Evolutionary conservation across 768 basidiomycete species (phyloP).

Genomic region (Heimioporus sp.): DNA sequence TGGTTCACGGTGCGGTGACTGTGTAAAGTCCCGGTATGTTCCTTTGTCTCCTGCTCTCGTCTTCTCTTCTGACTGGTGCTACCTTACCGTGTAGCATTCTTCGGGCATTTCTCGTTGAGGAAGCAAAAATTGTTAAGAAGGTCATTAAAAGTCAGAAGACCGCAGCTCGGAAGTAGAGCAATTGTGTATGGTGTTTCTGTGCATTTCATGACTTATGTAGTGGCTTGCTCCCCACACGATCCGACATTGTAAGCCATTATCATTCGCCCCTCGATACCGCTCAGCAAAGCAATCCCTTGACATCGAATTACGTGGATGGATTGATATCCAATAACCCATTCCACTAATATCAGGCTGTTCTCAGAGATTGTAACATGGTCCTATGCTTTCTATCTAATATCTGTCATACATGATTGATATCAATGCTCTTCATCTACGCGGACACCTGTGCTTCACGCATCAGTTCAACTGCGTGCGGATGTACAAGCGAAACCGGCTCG

Average conservation of each 20-base stretch:
- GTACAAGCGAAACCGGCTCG: constrained; percentile 12
- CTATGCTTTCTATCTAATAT: constrained; percentile 6
- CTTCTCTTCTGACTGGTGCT: neutral
- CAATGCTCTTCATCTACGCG: constrained; percentile 11
- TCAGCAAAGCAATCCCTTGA: too few species aligned
- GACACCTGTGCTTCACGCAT: constrained; percentile 14
- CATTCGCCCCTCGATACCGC: neutral
- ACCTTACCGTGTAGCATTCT: constrained; percentile 65
- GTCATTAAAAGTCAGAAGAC: constrained; percentile 86
- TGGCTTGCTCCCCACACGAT: neutral
- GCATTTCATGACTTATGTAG: constrained; percentile 18
- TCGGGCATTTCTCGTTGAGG: constrained; percentile 97
- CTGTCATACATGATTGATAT: constrained; percentile 21
- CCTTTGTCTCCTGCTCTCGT: neutral
- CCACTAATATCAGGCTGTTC: neutral
- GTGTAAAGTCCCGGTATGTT: constrained; percentile 89
- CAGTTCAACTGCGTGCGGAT: constrained; percentile 4
- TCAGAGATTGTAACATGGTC: neutral
- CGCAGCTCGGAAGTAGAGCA: constrained; percentile 22
- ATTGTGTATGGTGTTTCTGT: too few species aligned
- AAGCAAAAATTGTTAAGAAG: constrained; percentile 99
- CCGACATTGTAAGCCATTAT: constrained; percentile 1
- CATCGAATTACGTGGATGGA: too few species aligned
- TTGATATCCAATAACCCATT: too few species aligned
- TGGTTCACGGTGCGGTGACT: constrained; percentile 94